phyloP scores from a whole-genome alignment of 2,329 filamentous ascomycete genomes.

The Nemania sp. region DNA sequence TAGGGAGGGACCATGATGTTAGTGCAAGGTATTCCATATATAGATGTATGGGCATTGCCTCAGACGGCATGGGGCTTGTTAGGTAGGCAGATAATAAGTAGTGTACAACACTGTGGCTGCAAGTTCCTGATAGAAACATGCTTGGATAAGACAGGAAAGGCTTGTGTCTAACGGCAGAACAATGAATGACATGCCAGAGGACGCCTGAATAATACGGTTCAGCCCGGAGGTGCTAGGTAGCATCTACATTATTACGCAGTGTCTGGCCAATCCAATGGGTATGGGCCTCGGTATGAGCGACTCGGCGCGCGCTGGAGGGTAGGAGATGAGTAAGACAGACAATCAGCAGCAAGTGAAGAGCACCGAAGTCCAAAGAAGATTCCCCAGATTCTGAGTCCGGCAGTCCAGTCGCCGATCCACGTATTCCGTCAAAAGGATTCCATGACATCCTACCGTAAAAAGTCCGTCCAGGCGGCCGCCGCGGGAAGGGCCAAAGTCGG shows the following conservation, averaged over 20 bases:
- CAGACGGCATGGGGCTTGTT: too few species aligned
- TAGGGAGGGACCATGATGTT: too few species aligned
- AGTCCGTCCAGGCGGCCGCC: neutral
- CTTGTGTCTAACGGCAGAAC: constrained; percentile 10
- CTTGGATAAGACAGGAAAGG: neutral
- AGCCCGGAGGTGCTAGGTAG: neutral
- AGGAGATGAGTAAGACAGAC: constrained; percentile 30
- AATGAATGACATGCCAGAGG: constrained; percentile 2
- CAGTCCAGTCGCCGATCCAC: constrained; percentile 16
- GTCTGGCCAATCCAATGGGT: neutral
- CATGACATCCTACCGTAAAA: constrained; percentile 1
- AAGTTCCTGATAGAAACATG: neutral
- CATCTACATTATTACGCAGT: neutral
- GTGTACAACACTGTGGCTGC: too few species aligned
- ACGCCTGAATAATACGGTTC: constrained; percentile 2
- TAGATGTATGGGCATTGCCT: too few species aligned
- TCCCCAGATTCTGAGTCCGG: constrained; percentile 23
- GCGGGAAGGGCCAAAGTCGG: neutral
- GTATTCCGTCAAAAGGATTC: neutral
- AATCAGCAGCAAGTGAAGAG: constrained; percentile 12
- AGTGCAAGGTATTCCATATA: too few species aligned
- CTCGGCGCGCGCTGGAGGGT: constrained; percentile 11
- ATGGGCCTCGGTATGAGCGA: constrained; percentile 23
- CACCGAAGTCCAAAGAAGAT: constrained; percentile 24
- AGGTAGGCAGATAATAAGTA: too few species aligned